phyloP scores from a whole-genome alignment of 305 asterid species.

The Fraxinus sp. region DNA sequence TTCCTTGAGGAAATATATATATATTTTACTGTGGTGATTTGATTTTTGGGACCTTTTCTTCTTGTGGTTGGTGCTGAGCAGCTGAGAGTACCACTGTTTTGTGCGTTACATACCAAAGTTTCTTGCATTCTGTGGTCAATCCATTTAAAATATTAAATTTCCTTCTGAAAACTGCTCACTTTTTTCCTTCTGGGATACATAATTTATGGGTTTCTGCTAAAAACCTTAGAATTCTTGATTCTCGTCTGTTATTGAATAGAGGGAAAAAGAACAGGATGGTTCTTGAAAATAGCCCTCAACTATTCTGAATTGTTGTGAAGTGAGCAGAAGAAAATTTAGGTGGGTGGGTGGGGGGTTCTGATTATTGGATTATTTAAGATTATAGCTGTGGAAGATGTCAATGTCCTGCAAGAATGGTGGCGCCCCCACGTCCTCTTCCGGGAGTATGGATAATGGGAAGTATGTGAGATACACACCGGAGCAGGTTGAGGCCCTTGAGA shows the following conservation, averaged over 20 bases:
- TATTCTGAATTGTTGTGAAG: conserved; percentile 27
- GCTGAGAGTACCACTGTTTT: conserved; percentile 22
- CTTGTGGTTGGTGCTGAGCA: conserved; percentile 24
- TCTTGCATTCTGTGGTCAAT: not conserved
- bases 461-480: conserved; percentile 69
- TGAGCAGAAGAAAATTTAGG: conserved; percentile 7
- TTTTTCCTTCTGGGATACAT: not conserved
- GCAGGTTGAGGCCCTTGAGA: conserved; percentile 68
- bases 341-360: not conserved
- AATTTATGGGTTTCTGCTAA: conserved; percentile 20
- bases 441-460: conserved; percentile 51
- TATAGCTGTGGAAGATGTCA: conserved; percentile 37
- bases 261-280: not conserved
- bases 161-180: conserved; percentile 18
- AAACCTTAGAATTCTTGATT: conserved; percentile 13
- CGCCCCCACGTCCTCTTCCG: conserved; percentile 15
- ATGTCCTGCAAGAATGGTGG: conserved; percentile 52
- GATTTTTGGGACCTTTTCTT: conserved; percentile 23
- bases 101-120: conserved; percentile 24
- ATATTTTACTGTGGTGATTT: conserved; percentile 22
- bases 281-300: conserved; percentile 8
- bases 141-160: not conserved
- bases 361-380: conserved; percentile 10
- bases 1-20: not conserved
- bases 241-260: conserved; percentile 7